Evolutionary conservation across 140 eudicot genomes (phyloP).

Genomic region (Bidens hawaiensis): DNA sequence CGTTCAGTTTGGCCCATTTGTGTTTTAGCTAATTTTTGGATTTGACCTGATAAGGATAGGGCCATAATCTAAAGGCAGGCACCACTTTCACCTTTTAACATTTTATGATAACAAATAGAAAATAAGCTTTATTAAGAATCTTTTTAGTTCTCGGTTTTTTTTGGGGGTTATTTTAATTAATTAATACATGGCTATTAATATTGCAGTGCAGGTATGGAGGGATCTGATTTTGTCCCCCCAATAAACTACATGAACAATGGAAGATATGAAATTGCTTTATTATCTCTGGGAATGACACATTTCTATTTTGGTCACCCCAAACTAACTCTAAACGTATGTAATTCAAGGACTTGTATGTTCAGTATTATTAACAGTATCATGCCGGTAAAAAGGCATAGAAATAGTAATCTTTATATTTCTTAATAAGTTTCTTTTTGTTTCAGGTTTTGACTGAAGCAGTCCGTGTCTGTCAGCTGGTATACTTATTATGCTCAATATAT

Average conservation of each 20-base stretch:
- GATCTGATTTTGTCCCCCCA: conserved; percentile 63
- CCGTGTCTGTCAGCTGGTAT: conserved; percentile 86
- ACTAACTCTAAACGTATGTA: conserved; percentile 56
- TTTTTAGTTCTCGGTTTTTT: conserved; percentile 2
- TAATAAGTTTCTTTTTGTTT: conserved; percentile 12
- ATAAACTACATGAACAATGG: conserved; percentile 52
- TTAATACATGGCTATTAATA: conserved; percentile 18
- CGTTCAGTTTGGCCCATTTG: neutral
- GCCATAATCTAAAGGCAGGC: neutral
- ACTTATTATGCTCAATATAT: neutral
- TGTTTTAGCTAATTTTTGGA: neutral
- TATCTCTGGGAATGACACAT: conserved; percentile 94
- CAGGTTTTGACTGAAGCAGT: conserved; percentile 96
- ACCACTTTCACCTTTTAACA: neutral
- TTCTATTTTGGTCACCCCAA: conserved; percentile 95
- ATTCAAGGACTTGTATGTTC: neutral
- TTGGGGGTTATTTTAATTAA: conserved; percentile 23
- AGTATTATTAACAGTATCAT: neutral
- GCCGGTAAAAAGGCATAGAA: neutral
- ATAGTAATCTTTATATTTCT: conserved; percentile 1
- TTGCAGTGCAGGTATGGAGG: conserved; percentile 99
- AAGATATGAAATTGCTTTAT: conserved; percentile 89
- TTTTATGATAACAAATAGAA: conserved; percentile 3
- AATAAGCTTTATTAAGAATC: neutral
- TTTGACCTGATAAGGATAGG: neutral